These are phyloP conservation scores for Boletus huronensis DNA, from an alignment of 768 basidiomycete species.

Conservation along the genomic window DNA sequence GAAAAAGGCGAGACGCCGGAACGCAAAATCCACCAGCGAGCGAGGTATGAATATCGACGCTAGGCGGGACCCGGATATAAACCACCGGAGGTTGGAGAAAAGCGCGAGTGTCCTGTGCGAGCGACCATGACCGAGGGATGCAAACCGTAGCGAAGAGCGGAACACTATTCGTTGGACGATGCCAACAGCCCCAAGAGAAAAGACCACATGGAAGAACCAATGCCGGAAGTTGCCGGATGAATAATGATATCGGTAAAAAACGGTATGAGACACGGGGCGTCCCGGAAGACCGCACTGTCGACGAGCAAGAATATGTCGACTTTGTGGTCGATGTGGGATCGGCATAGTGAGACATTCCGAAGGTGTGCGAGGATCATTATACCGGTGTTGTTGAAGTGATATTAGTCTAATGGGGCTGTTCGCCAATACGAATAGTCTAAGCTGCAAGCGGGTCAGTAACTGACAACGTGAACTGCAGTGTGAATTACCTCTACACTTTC, in stretches of 20 bases:
- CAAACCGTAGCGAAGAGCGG: slow-evolving; percentile 27
- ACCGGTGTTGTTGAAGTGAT: slow-evolving; percentile 30
- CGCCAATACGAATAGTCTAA: slow-evolving; percentile 38
- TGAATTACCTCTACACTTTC: slow-evolving; percentile 41
- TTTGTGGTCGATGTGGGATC: slow-evolving; percentile 1
- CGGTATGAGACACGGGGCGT: slow-evolving; percentile 24
- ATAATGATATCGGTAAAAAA: slow-evolving; percentile 41
- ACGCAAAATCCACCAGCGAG: slow-evolving; percentile 31
- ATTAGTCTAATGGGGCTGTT: slow-evolving; percentile 36
- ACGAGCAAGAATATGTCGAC: slow-evolving; percentile 5
- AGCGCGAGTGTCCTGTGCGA: slow-evolving; percentile 37
- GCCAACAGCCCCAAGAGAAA: slow-evolving; percentile 32
- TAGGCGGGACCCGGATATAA: slow-evolving; percentile 31
- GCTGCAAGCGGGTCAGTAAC: slow-evolving; percentile 18
- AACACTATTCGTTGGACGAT: slow-evolving; percentile 28
- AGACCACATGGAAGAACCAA: slow-evolving; percentile 26
- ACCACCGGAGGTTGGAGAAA: slow-evolving; percentile 14
- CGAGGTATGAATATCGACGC: slow-evolving; percentile 48
- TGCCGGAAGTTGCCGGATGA: slow-evolving; percentile 37
- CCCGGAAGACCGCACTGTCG: slow-evolving; percentile 19
- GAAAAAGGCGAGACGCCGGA: slow-evolving; percentile 21
- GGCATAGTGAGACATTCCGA: slow-evolving; percentile 30
- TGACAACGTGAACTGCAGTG: neutral
- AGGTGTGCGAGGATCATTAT: slow-evolving; percentile 25
- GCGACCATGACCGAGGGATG: slow-evolving; percentile 35